Base-by-base conservation (phyloP, 2,329 filamentous ascomycete genomes). In the Sclerotinia glacialis region DNA sequence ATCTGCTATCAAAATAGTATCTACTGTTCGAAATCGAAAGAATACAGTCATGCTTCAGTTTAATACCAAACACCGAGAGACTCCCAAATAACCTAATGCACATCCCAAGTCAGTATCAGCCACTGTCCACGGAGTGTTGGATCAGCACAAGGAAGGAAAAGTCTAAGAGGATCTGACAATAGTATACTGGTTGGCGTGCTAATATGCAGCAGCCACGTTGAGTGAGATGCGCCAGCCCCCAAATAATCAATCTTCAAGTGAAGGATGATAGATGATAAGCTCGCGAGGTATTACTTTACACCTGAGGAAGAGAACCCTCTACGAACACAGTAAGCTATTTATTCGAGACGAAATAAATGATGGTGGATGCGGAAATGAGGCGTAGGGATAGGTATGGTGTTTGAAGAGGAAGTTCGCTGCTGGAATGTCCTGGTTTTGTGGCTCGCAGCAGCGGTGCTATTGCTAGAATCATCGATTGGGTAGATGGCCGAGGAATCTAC, bases 391-490 rank as follows among this genome's bases (percentile, higher is more conserved):
- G 44, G 28, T 60, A 26, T 14, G 12, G 12, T 37, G 58, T 49
- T 47, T 16, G 44, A 37, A 49, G 23, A 9, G 53, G n/a, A 58
- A 44, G 37, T 58, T 58, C 16, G 21, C 42, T 44, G 42, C 42
- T 8, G 21, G 23, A 3, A 37, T 40, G 4, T 60, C 31, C 18
- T 23, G 5, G 11, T 37, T 31, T 23, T 37, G 14, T 37, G 18
- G 44, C 58, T 60, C 58, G 37, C 58, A 49, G 49, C 58, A 60
- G 58, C 44, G 7, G 21, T 60, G n/a, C 44, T 49, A 40, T 60
- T 60, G 44, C 58, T 49, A 60, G 58, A 34, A 60, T 8, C 44
- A 37, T 49, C 44, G 12, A 21, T 16, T 7, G 12, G 23, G 21
- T 34, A 11, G 28, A 23, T 47, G 12, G 14, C 12, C 49, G 28